Conservation (phyloP, 352 stramenopile species). For the Phytophthora colocasiae region DNA sequence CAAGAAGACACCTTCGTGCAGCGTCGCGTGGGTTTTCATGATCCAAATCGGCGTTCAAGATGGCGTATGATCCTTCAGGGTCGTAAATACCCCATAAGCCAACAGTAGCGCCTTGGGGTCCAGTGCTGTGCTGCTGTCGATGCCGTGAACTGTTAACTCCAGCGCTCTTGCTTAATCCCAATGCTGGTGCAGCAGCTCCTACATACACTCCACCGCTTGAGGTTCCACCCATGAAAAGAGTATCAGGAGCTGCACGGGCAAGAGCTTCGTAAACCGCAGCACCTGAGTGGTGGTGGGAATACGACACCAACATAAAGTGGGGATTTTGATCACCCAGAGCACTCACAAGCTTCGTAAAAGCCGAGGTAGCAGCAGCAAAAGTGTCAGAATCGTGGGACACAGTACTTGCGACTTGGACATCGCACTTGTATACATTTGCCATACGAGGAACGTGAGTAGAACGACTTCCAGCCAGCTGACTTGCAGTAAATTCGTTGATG, state of each 20-base stretch:
- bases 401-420: slow-evolving; percentile 79
- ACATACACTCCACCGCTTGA: slow-evolving; percentile 74
- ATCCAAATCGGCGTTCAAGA: slow-evolving; percentile 74
- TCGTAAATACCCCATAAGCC: slow-evolving; percentile 87
- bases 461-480: slow-evolving; percentile 31
- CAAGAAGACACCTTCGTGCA: slow-evolving; percentile 61
- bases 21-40: slow-evolving; percentile 69
- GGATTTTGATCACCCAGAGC: slow-evolving; percentile 67
- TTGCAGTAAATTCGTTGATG: slow-evolving; percentile 34
- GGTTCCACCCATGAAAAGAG: slow-evolving; percentile 84
- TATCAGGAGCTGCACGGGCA: slow-evolving; percentile 65
- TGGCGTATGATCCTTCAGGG: slow-evolving; percentile 80
- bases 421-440: slow-evolving; percentile 38
- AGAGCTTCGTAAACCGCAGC: slow-evolving; percentile 67
- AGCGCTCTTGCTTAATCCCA: slow-evolving; percentile 21
- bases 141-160: slow-evolving; percentile 38
- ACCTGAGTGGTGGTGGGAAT: slow-evolving; percentile 70
- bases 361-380: slow-evolving; percentile 53
- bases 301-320: slow-evolving; percentile 85
- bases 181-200: slow-evolving; percentile 22
- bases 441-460: slow-evolving; percentile 29
- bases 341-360: slow-evolving; percentile 65
- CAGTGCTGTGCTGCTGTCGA: slow-evolving; percentile 35
- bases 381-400: slow-evolving; percentile 71
- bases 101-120: slow-evolving; percentile 45